Base-by-base conservation (phyloP, 257 asterid genomes). In the Paraleonurus japonicus region DNA sequence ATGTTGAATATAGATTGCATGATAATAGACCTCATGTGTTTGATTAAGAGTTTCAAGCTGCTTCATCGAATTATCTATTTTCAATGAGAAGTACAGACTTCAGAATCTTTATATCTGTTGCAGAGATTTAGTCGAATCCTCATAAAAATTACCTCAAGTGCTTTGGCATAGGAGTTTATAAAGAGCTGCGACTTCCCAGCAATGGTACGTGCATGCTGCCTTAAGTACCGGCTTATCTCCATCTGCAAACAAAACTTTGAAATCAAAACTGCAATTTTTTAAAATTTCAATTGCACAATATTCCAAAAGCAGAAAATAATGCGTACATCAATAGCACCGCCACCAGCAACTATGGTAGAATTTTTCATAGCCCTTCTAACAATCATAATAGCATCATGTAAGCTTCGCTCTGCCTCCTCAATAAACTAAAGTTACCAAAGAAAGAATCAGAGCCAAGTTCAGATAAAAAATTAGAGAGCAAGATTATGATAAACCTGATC, bases 271-370 rank as follows among this genome's bases (percentile, higher is more conserved):
- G 28, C 23, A 43, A 61, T 22, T 51, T 32, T 12, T 20, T 59
- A 41, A 39, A 68, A 35, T 59, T 48, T 53, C 37, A 41, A 61
- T 43, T 41, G 23, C 50, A 62, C 37, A 55, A 2, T 41, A 41
- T 32, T 39, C 13, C 28, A 28, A 50, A 70, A 16, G 82, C 55
- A 62, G 64, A 62, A 61, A 72, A 50, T 65, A 37, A 39, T 20
- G 5, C 86, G 65, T 89, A 92, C 98, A 76, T 92, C 98, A 71
- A 92, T 92, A 41, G 98, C 96, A 70, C 95, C 98, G 23, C 96
- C 96, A 77, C 98, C 98, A 76, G 96, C 87, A 77, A 92, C 98
- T 30, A 89, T 86, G 6, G 90, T 92, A 51, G 98, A 89, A 83
- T 92, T 92, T 71, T 89, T 92, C 80, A 89, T 12, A 79, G 98